phyloP scores from a whole-genome alignment of 495 filamentous ascomycete genomes.

The Penicillium argentinense region DNA sequence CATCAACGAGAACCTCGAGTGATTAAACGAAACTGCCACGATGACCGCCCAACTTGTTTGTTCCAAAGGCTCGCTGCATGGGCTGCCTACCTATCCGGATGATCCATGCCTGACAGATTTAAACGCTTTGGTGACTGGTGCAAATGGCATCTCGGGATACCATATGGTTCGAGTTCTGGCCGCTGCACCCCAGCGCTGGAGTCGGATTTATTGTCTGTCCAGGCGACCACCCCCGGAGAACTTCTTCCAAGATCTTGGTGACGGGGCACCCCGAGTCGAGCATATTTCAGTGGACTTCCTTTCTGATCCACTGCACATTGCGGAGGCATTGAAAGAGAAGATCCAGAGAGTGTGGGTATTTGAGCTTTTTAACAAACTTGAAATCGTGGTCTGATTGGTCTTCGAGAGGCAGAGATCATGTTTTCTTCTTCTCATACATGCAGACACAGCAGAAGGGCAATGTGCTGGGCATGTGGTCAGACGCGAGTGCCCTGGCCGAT shows the following conservation, averaged over 20 bases:
- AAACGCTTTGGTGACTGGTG: slow-evolving; percentile 53
- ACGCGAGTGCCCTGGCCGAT: slow-evolving; percentile 39
- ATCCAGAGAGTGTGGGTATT: not conserved
- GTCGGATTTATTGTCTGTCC: slow-evolving; percentile 48
- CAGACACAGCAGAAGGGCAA: slow-evolving; percentile 32
- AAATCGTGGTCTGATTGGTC: not conserved
- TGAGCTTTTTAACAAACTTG: not conserved
- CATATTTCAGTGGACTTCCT: slow-evolving; percentile 49
- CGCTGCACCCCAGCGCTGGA: slow-evolving; percentile 43
- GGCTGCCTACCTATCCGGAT: not conserved
- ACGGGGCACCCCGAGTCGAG: slow-evolving; percentile 25
- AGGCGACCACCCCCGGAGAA: slow-evolving; percentile 36
- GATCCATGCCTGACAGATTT: slow-evolving; percentile 21
- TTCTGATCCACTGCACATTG: slow-evolving; percentile 34
- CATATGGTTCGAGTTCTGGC: slow-evolving; percentile 46
- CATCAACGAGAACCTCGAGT: too few relatives aligned
- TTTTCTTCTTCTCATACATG: slow-evolving; percentile 56
- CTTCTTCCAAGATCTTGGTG: slow-evolving; percentile 3
- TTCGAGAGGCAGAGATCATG: slow-evolving; percentile 37
- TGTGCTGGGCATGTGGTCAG: not conserved
- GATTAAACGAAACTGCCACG: too few relatives aligned
- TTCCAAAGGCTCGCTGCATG: not conserved
- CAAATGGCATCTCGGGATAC: slow-evolving; percentile 50
- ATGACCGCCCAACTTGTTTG: not conserved
- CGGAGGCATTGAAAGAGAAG: slow-evolving; percentile 1